A percentile compares a stretch with the other conserved stretches of the same genome.
Evolutionary conservation across 2,329 filamentous ascomycete genomes (phyloP).

Genomic region (Pseudopyricularia javanii): DNA sequence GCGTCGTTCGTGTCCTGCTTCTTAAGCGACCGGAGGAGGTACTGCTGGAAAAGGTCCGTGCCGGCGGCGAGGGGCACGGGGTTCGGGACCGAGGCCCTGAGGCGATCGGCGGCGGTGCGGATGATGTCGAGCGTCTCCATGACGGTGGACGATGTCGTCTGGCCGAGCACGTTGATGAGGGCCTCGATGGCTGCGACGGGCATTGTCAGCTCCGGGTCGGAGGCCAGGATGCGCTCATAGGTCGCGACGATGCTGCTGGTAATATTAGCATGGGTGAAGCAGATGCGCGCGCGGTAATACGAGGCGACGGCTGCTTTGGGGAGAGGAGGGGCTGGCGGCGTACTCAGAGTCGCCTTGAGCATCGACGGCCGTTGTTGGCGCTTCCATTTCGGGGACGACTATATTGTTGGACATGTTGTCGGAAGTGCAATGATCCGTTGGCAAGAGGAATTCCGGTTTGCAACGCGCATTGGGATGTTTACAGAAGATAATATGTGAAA

Average conservation of each 20-base stretch:
- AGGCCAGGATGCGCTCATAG: conserved; percentile 40
- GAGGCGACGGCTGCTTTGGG: neutral
- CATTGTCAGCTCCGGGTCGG: conserved; percentile 81
- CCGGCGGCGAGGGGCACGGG: conserved; percentile 86
- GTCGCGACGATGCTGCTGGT: conserved; percentile 39
- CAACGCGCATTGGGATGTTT: neutral
- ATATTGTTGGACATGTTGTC: neutral
- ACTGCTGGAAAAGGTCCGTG: conserved; percentile 90
- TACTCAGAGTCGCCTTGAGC: neutral
- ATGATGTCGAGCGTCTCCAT: conserved; percentile 88
- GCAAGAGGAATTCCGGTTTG: neutral
- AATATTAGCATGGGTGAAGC: neutral
- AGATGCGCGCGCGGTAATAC: neutral
- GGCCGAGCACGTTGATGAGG: conserved; percentile 71
- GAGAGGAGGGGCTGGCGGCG: neutral
- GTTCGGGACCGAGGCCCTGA: conserved; percentile 73
- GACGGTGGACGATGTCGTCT: conserved; percentile 71
- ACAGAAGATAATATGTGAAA: too few species aligned
- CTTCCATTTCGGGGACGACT: neutral
- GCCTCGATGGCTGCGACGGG: conserved; percentile 58
- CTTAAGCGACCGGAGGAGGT: conserved; percentile 66
- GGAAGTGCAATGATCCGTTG: too few species aligned
- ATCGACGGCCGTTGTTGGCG: neutral
- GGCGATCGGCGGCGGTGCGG: conserved; percentile 59
- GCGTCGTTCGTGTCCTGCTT: conserved; percentile 23